Conservation (phyloP, 306 rosid genomes). For the Glycine soja region DNA sequence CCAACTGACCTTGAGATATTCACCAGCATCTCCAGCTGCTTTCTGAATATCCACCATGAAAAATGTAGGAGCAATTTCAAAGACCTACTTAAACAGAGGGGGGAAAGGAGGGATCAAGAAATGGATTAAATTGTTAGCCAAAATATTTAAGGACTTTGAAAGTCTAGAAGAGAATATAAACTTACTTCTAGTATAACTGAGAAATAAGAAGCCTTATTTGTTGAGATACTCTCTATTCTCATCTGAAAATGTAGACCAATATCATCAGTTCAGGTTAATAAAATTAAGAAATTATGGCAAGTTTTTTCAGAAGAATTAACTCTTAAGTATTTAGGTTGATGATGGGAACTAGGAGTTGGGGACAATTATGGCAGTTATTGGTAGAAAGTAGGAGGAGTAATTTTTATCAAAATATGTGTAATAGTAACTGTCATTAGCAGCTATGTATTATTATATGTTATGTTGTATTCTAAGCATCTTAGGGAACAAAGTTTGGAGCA, state of each 20-base stretch:
- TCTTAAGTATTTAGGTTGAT: conserved; percentile 1
- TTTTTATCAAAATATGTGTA: too few relatives aligned
- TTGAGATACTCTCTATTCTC: conserved; percentile 89
- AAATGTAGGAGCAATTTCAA: conserved; percentile 85
- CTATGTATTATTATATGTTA: too few relatives aligned
- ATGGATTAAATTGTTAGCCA: neutral
- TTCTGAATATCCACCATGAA: conserved; percentile 90
- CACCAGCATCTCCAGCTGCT: conserved; percentile 83
- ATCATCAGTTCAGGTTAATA: conserved; percentile 20
- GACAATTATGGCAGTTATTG: neutral
- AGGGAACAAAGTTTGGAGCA: too few relatives aligned
- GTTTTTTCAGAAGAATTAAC: conserved; percentile 20
- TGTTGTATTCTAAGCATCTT: too few relatives aligned
- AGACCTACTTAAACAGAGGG: conserved; percentile 58
- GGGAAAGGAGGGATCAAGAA: conserved; percentile 17
- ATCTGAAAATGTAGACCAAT: conserved; percentile 63
- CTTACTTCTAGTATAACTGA: conserved; percentile 90
- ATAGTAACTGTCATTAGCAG: too few relatives aligned
- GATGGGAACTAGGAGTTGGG: neutral
- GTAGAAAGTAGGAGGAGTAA: neutral
- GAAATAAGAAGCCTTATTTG: conserved; percentile 66
- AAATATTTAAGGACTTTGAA: conserved; percentile 6
- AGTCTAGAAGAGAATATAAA: conserved; percentile 28
- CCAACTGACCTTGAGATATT: conserved; percentile 78
- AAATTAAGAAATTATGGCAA: conserved; percentile 25